Conservation (phyloP, 305 asterid species). For the Ilex paraguariensis region DNA sequence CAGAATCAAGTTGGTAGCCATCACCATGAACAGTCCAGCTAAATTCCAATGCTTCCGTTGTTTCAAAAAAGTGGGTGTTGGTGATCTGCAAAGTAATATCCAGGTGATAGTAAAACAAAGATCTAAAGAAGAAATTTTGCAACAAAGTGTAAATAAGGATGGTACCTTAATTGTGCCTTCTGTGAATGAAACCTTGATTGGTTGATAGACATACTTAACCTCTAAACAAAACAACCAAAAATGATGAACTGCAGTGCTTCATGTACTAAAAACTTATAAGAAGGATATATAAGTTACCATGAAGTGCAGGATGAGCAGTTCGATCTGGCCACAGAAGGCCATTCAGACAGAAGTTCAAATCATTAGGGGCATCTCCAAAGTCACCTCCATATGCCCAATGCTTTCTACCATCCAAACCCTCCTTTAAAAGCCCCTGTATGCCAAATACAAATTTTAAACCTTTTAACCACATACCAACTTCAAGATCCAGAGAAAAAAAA, state of each 20-base stretch:
- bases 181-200: conserved; percentile 66
- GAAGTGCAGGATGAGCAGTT: conserved; percentile 92
- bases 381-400: conserved; percentile 99
- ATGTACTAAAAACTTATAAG: conserved; percentile 3
- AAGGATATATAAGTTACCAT: conserved; percentile 43
- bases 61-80: conserved; percentile 72
- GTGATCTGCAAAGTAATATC: conserved; percentile 50
- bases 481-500: too few species aligned
- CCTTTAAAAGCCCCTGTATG: conserved; percentile 68
- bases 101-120: conserved; percentile 16
- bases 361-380: conserved; percentile 90
- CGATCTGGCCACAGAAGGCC: conserved; percentile 94
- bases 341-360: conserved; percentile 87
- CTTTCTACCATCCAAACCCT: conserved; percentile 59
- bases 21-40: conserved; percentile 73
- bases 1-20: conserved; percentile 72
- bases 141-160: conserved; percentile 12
- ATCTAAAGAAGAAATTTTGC: conserved; percentile 4
- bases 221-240: conserved; percentile 40
- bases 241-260: too few species aligned
- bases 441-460: conserved; percentile 5
- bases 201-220: conserved; percentile 90
- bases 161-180: conserved; percentile 74
- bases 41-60: conserved; percentile 71
- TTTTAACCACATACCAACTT: neutral